Evolutionary conservation across 768 basidiomycete genomes (phyloP).

Genomic region (Collybia mongolica): DNA sequence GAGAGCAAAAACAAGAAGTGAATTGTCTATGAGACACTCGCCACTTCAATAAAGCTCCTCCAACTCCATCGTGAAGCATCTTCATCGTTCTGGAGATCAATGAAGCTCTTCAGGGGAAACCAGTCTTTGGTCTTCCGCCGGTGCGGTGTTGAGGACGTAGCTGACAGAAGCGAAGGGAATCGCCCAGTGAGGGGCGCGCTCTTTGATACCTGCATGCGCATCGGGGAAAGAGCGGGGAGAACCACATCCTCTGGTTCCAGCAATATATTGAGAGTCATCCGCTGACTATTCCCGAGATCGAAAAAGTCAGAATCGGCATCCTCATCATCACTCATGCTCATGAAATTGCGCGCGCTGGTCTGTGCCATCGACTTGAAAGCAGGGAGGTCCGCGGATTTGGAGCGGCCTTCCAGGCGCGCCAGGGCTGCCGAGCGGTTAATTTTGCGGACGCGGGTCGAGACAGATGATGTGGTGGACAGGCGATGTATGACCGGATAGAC

Average conservation of each 20-base stretch:
- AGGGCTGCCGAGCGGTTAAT: conserved; percentile 59
- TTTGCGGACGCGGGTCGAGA: conserved; percentile 44
- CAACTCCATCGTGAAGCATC: conserved; percentile 48
- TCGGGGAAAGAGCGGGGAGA: conserved; percentile 19
- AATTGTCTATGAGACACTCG: conserved; percentile 28
- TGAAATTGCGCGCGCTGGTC: conserved; percentile 46
- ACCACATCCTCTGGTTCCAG: conserved; percentile 39
- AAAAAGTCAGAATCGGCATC: conserved; percentile 39
- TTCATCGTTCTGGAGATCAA: conserved; percentile 54
- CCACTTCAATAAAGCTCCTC: conserved; percentile 65
- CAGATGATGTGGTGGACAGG: conserved; percentile 29
- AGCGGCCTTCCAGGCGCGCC: conserved; percentile 61
- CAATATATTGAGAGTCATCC: conserved; percentile 16
- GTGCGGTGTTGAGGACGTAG: conserved; percentile 9
- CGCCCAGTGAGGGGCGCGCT: conserved; percentile 8
- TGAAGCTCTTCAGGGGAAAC: conserved; percentile 63
- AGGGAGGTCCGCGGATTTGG: conserved; percentile 13
- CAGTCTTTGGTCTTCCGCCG: conserved; percentile 37
- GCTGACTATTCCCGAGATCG: conserved; percentile 20
- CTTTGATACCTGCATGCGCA: conserved; percentile 12
- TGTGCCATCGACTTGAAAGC: conserved; percentile 13
- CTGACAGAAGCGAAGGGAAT: conserved; percentile 8
- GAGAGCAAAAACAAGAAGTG: not conserved
- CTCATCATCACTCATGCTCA: conserved; percentile 69
- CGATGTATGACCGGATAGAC: conserved; percentile 15